These are phyloP conservation scores for Ensete glaucum DNA, from an alignment of 176 grass and related monocot species.

Conservation along the genomic window DNA sequence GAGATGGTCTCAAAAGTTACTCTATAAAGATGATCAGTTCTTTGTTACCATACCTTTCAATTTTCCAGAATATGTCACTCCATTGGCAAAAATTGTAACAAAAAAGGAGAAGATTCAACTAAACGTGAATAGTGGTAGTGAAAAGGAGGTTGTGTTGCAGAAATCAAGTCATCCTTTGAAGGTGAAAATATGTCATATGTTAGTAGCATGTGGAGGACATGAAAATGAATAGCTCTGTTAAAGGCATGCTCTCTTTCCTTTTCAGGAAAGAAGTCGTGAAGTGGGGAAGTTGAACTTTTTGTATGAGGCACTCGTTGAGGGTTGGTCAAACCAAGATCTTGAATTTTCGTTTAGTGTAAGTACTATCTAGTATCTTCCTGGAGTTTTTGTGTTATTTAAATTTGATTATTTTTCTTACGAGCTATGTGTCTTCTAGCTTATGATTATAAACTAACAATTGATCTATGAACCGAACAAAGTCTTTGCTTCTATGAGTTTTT, in stretches of 20 bases:
- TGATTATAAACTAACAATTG: background rate
- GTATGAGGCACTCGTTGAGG: constrained; percentile 79
- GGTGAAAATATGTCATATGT: constrained; percentile 30
- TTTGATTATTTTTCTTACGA: background rate
- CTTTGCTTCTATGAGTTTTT: background rate
- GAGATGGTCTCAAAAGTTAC: constrained; percentile 87
- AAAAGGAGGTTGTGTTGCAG: constrained; percentile 77
- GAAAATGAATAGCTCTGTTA: background rate
- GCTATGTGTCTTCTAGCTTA: background rate
- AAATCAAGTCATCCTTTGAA: constrained; percentile 77
- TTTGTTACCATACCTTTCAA: constrained; percentile 63
- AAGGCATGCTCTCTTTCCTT: constrained; percentile 4
- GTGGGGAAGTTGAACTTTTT: constrained; percentile 62
- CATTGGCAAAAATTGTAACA: constrained; percentile 66
- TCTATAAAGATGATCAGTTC: constrained; percentile 60
- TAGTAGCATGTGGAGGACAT: background rate
- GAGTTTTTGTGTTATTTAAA: background rate
- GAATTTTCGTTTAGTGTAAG: constrained; percentile 81
- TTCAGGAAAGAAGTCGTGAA: constrained; percentile 78
- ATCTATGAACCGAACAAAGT: background rate
- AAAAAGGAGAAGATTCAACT: constrained; percentile 93
- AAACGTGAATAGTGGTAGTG: constrained; percentile 57
- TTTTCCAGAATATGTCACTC: constrained; percentile 81
- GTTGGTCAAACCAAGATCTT: constrained; percentile 76
- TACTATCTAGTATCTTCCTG: background rate